Conservation (phyloP, 768 basidiomycete species). For the Cytidiella melzeri region DNA sequence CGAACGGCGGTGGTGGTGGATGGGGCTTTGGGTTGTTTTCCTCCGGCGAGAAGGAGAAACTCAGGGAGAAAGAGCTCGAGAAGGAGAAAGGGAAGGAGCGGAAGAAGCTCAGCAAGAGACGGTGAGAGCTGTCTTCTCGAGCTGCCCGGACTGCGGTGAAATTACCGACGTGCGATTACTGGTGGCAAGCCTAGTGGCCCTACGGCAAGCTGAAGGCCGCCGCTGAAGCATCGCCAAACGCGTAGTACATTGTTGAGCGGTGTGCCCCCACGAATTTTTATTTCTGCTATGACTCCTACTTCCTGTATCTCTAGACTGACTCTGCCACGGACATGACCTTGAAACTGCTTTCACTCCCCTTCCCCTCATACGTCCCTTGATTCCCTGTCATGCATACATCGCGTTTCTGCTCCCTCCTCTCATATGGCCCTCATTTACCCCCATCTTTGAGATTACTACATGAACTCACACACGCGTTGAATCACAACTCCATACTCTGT, state of each 20-base stretch:
- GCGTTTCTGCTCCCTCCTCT: background rate
- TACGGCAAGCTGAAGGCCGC: background rate
- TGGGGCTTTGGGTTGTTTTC: background rate
- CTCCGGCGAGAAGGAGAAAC: conserved; percentile 8
- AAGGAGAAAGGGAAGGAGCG: conserved; percentile 11
- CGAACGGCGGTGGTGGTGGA: background rate
- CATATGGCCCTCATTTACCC: background rate
- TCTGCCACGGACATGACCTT: background rate
- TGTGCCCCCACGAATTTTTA: background rate
- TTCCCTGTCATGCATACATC: background rate
- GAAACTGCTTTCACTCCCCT: background rate
- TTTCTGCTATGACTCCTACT: background rate
- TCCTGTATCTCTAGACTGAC: background rate
- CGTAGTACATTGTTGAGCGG: background rate
- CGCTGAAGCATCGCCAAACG: too few relatives aligned
- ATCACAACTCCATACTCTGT: too few relatives aligned
- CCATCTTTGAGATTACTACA: too few relatives aligned
- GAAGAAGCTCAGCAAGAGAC: conserved; percentile 22
- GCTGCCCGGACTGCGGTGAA: background rate
- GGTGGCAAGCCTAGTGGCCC: background rate
- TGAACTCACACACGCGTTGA: too few relatives aligned
- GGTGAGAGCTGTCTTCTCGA: conserved; percentile 9
- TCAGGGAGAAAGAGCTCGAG: conserved; percentile 14
- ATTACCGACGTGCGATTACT: background rate
- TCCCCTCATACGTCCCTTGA: background rate